Evolutionary conservation across 2,329 filamentous ascomycete species (phyloP), one percentile per base, ranked within the genome.

Genomic region (Truncatella angustata): DNA sequence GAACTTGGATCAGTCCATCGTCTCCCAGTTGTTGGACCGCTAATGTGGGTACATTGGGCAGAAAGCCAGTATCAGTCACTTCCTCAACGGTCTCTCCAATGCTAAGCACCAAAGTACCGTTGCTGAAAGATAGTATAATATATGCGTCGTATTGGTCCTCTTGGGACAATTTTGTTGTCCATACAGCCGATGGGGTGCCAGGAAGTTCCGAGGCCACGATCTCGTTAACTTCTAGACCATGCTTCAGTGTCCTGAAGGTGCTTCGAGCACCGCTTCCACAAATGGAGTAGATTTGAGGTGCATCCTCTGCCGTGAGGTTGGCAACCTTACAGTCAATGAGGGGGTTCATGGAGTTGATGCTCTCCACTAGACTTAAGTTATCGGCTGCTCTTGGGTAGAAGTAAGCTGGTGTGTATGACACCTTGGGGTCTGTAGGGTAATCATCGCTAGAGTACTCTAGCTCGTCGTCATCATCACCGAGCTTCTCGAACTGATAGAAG

Each of bases 41-140:
- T 14, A 99, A 76, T 0, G 95, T 99, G 2, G 92, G 87, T 7
- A 94, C 91, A 10, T 88, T 88, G 0, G 90, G 89, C 9, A 97
- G 75, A 65, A 99, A 97, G 0, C 93, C 91, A 9, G 92, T 96
- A 65, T 97, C 91, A 6, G 86, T 91, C 3, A 97, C 91, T 71
- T 97, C 91, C 67, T 97, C 92, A 0, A 99, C 94, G 1, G 92
- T 96, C 67, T 99, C 94, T 4, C 93, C 94, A 58, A 99, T 97
- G 63, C 91, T 95, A 14, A 99, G 77, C 1, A 97, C 92, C 11
- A 97, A 78, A 0, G 94, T 99, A 26, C 86, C 88, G 60, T 95
- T 95, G 35, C 87, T 86, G 64, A 96, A 94, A 2, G 91, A 96
- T 4, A 99, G 79, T n/a, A 99, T 84, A 55, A 99, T 96, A 65